These are phyloP conservation scores for Calonectria henricotiae DNA, from an alignment of 2,329 filamentous ascomycete genomes.

Conservation along the genomic window DNA sequence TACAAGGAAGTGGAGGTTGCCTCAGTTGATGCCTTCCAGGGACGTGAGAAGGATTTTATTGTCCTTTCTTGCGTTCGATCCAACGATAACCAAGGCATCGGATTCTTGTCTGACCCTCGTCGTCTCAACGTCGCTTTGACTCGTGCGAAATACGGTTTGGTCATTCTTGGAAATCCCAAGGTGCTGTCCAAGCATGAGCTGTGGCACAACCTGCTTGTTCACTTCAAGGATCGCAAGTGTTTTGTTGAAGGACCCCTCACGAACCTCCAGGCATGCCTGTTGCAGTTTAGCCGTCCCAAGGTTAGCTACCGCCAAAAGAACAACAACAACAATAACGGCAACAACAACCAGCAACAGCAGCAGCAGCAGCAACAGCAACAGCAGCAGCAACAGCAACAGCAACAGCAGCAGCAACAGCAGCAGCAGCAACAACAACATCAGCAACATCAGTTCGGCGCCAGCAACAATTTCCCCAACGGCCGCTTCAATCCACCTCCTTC, in stretches of 20 bases:
- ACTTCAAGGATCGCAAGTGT: constrained; percentile 98
- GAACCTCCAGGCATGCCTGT: constrained; percentile 94
- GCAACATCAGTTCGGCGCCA: constrained; percentile 52
- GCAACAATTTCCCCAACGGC: constrained; percentile 59
- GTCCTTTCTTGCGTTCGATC: constrained; percentile 97
- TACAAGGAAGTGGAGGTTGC: constrained; percentile 99
- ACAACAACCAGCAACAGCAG: constrained; percentile 52
- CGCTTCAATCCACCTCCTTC: constrained; percentile 63
- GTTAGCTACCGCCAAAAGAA: constrained; percentile 94
- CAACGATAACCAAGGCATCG: constrained; percentile 98
- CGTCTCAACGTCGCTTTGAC: constrained; percentile 98
- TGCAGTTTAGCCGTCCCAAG: constrained; percentile 96
- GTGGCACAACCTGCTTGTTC: constrained; percentile 94
- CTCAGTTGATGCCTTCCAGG: constrained; percentile 98
- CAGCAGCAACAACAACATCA: constrained; percentile 75
- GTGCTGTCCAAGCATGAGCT: constrained; percentile 97
- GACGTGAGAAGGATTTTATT: constrained; percentile 99
- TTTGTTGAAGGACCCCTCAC: constrained; percentile 95
- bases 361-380: constrained; percentile 74
- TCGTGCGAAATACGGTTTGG: constrained; percentile 95
- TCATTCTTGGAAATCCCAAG: constrained; percentile 98
- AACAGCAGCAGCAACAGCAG: constrained; percentile 50
- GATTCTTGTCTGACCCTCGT: constrained; percentile 97
- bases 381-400: constrained; percentile 79
- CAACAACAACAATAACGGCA: constrained; percentile 77